Conservation (phyloP, 2,329 filamentous ascomycete genomes). For the Coleophoma crateriformis region DNA sequence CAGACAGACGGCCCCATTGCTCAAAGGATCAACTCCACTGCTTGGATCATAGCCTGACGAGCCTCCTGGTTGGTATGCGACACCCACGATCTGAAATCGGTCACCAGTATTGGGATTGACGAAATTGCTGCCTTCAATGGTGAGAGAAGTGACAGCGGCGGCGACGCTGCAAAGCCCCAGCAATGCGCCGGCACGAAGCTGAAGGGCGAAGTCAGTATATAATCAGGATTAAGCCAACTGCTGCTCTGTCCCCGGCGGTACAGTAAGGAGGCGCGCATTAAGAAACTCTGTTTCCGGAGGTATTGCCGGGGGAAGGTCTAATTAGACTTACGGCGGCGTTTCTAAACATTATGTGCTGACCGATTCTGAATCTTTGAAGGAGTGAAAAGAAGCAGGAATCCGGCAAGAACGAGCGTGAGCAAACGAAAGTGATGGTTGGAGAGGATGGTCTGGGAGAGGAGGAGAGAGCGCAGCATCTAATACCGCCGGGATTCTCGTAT, state of each 20-base stretch:
- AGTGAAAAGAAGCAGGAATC: not conserved
- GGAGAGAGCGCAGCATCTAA: not conserved
- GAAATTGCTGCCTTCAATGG: conserved; percentile 52
- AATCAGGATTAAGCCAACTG: no score
- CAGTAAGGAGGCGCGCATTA: no score
- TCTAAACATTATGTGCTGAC: not conserved
- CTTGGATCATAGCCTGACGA: conserved; percentile 54
- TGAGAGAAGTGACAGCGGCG: conserved; percentile 51
- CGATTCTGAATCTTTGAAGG: not conserved
- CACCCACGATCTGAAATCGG: conserved; percentile 60
- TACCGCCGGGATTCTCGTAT: no score
- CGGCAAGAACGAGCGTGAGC: not conserved
- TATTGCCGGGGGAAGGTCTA: no score
- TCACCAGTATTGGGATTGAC: conserved; percentile 53
- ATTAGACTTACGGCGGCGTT: not conserved
- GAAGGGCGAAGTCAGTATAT: not conserved
- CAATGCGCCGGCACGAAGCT: conserved; percentile 6
- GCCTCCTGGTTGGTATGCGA: conserved; percentile 66
- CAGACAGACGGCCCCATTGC: conserved; percentile 50
- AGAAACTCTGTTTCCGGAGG: not conserved
- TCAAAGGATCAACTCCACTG: conserved; percentile 52
- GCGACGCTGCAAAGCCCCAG: conserved; percentile 31
- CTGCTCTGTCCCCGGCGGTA: no score
- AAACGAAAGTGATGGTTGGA: not conserved
- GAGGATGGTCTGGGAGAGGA: no score